A percentile compares a stretch with the other conserved stretches of the same genome.
These are phyloP conservation scores for Leccinum pellstonianum DNA, from an alignment of 768 basidiomycete genomes.

Conservation along the genomic window DNA sequence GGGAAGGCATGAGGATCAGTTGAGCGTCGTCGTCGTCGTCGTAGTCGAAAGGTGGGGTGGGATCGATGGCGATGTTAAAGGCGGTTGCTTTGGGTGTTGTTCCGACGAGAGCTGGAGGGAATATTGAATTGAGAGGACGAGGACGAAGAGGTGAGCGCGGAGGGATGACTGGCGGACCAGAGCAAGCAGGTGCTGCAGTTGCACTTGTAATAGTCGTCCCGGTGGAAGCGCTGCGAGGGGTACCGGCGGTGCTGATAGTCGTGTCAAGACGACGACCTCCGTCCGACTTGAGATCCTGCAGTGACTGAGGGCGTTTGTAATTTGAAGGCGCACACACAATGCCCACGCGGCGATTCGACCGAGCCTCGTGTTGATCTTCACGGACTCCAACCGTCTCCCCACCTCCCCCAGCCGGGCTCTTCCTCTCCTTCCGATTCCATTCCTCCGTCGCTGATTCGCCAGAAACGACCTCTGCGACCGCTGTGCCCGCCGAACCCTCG, in stretches of 20 bases:
- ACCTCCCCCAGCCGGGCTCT: conserved; percentile 16
- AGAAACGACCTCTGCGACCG: background rate
- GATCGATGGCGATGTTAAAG: conserved; percentile 1
- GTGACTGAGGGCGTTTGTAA: conserved; percentile 35
- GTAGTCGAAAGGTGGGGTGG: conserved; percentile 7
- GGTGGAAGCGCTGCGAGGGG: conserved; percentile 7
- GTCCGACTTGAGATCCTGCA: conserved; percentile 28
- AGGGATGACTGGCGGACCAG: conserved; percentile 27
- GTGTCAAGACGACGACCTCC: conserved; percentile 10
- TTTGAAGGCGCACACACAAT: conserved; percentile 35
- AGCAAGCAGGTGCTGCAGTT: background rate
- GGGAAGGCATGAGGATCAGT: conserved; percentile 29
- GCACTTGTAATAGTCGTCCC: conserved; percentile 4
- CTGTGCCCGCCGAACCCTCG: conserved; percentile 15
- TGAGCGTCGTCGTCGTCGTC: conserved; percentile 19
- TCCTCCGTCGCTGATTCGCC: conserved; percentile 9
- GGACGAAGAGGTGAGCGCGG: conserved; percentile 34
- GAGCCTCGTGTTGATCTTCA: conserved; percentile 35
- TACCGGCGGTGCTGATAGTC: conserved; percentile 12
- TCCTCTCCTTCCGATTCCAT: background rate
- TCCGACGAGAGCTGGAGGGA: conserved; percentile 13
- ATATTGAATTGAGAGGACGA: conserved; percentile 18
- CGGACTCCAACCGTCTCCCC: conserved; percentile 19
- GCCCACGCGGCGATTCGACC: conserved; percentile 45
- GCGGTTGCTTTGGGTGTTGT: conserved; percentile 10